Percentiles rank a stretch among this genome's conserved stretches.
These are phyloP conservation scores for Boletellus sp. DNA, from an alignment of 768 basidiomycete genomes.

Conservation along the genomic window DNA sequence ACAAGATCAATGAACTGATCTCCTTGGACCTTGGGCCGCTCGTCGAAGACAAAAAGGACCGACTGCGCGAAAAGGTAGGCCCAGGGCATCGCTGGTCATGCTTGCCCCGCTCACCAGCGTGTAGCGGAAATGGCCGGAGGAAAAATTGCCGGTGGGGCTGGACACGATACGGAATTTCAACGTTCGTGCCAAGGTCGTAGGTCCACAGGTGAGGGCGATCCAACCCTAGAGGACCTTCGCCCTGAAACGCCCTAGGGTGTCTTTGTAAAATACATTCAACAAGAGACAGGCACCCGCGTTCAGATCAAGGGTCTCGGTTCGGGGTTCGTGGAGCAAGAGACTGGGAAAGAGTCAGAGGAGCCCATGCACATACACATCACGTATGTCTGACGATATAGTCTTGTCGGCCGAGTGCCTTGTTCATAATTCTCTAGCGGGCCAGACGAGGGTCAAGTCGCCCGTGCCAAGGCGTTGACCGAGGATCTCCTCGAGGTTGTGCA, in stretches of 20 bases:
- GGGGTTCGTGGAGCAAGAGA: constrained; percentile 91
- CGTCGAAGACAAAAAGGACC: constrained; percentile 74
- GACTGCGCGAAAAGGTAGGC: constrained; percentile 59
- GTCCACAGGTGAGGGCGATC: constrained; percentile 66
- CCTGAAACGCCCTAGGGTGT: constrained; percentile 51
- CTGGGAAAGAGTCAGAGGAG: constrained; percentile 81
- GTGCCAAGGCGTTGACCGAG: constrained; percentile 83
- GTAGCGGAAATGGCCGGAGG: constrained; percentile 97
- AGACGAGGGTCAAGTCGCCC: constrained; percentile 80
- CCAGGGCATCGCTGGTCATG: background rate
- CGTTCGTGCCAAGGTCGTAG: constrained; percentile 95
- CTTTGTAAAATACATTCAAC: constrained; percentile 98
- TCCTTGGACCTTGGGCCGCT: constrained; percentile 73
- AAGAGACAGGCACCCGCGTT: constrained; percentile 92
- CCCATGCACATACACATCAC: constrained; percentile 92
- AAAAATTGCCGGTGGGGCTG: constrained; percentile 85
- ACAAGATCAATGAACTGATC: constrained; percentile 71
- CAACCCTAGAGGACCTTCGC: background rate
- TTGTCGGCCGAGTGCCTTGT: constrained; percentile 17
- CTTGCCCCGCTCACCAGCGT: constrained; percentile 9
- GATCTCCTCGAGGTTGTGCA: constrained; percentile 88
- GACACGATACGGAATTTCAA: constrained; percentile 96
- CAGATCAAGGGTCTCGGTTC: constrained; percentile 96
- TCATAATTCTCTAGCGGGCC: constrained; percentile 49
- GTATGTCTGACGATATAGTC: constrained; percentile 40